Evolutionary conservation across 129 eudicot genomes (phyloP).

Genomic region (Flaveria trinervia): DNA sequence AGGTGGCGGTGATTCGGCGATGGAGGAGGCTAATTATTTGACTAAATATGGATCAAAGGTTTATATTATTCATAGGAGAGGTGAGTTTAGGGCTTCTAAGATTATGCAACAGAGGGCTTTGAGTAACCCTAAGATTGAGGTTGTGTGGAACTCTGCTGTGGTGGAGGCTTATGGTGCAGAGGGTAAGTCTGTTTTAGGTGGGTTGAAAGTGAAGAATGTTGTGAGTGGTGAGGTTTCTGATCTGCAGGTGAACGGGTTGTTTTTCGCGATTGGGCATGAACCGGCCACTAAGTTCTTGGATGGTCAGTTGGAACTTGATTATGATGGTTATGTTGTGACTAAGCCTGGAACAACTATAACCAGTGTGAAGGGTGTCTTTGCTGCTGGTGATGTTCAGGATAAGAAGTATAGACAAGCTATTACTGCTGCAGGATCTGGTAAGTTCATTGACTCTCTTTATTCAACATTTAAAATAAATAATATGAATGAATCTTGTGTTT

Average conservation of each 20-base stretch:
- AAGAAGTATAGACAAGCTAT: slow-evolving; percentile 96
- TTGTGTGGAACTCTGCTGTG: slow-evolving; percentile 85
- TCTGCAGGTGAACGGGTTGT: slow-evolving; percentile 76
- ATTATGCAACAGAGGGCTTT: slow-evolving; percentile 82
- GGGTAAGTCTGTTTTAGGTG: slow-evolving; percentile 58
- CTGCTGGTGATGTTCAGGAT: slow-evolving; percentile 99
- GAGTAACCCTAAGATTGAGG: slow-evolving; percentile 77
- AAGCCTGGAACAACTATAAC: slow-evolving; percentile 80
- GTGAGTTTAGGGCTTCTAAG: slow-evolving; percentile 81
- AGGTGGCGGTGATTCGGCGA: slow-evolving; percentile 97
- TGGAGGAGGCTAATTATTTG: slow-evolving; percentile 88
- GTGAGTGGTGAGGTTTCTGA: slow-evolving; percentile 67
- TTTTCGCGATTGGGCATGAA: slow-evolving; percentile 96
- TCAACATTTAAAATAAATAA: not conserved
- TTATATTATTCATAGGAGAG: slow-evolving; percentile 82
- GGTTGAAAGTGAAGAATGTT: slow-evolving; percentile 83
- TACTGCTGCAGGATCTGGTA: slow-evolving; percentile 97
- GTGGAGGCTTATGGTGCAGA: slow-evolving; percentile 75
- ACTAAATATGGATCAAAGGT: slow-evolving; percentile 92
- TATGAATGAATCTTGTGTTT: not conserved
- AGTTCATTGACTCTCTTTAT: slow-evolving; percentile 16
- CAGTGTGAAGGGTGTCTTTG: slow-evolving; percentile 90
- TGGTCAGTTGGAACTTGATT: slow-evolving; percentile 83
- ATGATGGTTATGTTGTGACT: slow-evolving; percentile 84
- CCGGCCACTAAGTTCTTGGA: slow-evolving; percentile 93